Conservation (phyloP, 768 basidiomycete species). For the Gymnopilus dilepis region DNA sequence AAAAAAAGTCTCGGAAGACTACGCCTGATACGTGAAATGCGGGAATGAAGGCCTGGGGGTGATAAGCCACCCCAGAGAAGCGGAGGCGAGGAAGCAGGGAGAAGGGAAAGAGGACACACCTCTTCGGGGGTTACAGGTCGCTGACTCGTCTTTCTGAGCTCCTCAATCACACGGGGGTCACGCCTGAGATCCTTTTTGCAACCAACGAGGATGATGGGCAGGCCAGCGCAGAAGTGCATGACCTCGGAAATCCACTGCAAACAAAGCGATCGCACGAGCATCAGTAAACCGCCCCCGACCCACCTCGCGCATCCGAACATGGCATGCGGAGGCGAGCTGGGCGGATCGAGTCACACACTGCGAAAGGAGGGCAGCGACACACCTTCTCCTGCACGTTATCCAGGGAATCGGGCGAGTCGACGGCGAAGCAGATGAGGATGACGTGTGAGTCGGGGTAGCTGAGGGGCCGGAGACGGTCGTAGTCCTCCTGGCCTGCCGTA, state of each 20-base stretch:
- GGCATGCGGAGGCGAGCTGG: background rate
- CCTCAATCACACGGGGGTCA: constrained; percentile 91
- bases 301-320: background rate
- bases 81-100: background rate
- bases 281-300: background rate
- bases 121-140: constrained; percentile 94
- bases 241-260: constrained; percentile 97
- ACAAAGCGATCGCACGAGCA: constrained; percentile 1
- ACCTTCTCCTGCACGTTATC: constrained; percentile 99
- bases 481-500: constrained; percentile 99
- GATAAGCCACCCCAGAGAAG: background rate
- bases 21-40: background rate
- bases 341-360: background rate
- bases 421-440: constrained; percentile 98
- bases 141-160: constrained; percentile 93
- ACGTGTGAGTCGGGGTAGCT: constrained; percentile 99
- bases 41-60: background rate
- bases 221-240: constrained; percentile 93
- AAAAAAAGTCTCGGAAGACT: background rate
- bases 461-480: constrained; percentile 96
- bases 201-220: constrained; percentile 96
- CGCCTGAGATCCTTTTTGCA: constrained; percentile 99
- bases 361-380: constrained; percentile 31
- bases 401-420: constrained; percentile 96
- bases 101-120: constrained; percentile 48